Evolutionary conservation across 495 filamentous ascomycete genomes (phyloP).

Genomic region (Neurospora hispaniola): DNA sequence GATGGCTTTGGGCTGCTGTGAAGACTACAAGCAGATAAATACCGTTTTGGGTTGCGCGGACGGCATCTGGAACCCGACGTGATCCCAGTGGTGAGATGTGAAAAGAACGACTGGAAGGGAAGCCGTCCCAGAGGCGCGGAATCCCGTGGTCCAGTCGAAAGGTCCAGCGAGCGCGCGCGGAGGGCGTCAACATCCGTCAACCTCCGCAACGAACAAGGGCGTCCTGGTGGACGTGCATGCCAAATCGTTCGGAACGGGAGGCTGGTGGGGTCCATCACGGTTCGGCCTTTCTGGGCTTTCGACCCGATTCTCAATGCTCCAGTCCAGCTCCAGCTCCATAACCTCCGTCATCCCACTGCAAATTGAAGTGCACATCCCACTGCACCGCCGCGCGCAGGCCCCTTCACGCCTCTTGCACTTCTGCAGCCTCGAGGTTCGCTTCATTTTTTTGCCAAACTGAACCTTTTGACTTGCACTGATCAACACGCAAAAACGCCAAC

Average conservation of each 20-base stretch:
- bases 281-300: conserved; percentile 28
- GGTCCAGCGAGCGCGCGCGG: background rate
- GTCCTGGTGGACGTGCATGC: background rate
- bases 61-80: background rate
- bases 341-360: conserved; percentile 20
- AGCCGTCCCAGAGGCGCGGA: background rate
- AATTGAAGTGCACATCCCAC: background rate
- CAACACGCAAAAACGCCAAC: background rate
- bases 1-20: background rate
- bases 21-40: background rate
- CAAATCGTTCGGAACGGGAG: conserved; percentile 24
- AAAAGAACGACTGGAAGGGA: background rate
- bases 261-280: conserved; percentile 20
- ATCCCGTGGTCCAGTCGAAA: background rate
- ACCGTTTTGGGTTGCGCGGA: background rate
- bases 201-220: background rate
- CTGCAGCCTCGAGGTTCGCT: background rate
- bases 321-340: conserved; percentile 11
- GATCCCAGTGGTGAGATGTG: background rate
- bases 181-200: background rate
- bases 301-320: conserved; percentile 26
- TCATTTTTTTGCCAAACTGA: background rate
- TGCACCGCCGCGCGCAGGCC: background rate
- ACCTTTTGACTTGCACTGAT: background rate
- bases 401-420: background rate